A percentile compares a stretch with the other conserved stretches of the same genome.
These are phyloP conservation scores for Perilla frutescens DNA, from an alignment of 257 asterid genomes.

Conservation along the genomic window DNA sequence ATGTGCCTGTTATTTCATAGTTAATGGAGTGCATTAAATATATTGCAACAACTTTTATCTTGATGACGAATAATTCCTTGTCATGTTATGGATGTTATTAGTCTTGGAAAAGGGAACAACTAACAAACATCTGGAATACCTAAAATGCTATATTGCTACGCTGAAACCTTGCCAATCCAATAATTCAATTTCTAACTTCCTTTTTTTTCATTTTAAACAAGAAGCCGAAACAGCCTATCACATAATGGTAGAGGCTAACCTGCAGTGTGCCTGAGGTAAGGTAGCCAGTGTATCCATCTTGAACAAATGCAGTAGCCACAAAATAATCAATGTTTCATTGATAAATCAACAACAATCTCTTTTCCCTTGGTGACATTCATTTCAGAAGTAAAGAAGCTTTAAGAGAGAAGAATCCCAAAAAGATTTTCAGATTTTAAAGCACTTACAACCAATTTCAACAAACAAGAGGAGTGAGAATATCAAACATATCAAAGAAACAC, in stretches of 20 bases:
- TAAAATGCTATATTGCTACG: background rate
- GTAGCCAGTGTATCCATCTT: slow-evolving; percentile 13
- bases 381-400: background rate
- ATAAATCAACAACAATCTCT: background rate
- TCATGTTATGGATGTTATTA: background rate
- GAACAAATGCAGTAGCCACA: slow-evolving; percentile 21
- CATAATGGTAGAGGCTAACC: background rate
- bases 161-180: background rate
- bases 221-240: background rate
- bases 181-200: background rate
- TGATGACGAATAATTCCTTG: background rate
- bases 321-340: background rate
- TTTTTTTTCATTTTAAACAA: background rate
- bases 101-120: background rate
- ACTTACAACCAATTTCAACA: background rate
- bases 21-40: background rate
- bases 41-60: background rate
- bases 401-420: background rate
- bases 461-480: background rate
- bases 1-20: background rate
- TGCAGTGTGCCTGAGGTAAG: background rate
- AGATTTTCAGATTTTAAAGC: background rate
- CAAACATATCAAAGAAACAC: slow-evolving; percentile 22
- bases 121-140: background rate
- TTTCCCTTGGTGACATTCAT: background rate